phyloP scores from a whole-genome alignment of 139 green algal genomes.

The Astrephomene gubernaculifera region DNA sequence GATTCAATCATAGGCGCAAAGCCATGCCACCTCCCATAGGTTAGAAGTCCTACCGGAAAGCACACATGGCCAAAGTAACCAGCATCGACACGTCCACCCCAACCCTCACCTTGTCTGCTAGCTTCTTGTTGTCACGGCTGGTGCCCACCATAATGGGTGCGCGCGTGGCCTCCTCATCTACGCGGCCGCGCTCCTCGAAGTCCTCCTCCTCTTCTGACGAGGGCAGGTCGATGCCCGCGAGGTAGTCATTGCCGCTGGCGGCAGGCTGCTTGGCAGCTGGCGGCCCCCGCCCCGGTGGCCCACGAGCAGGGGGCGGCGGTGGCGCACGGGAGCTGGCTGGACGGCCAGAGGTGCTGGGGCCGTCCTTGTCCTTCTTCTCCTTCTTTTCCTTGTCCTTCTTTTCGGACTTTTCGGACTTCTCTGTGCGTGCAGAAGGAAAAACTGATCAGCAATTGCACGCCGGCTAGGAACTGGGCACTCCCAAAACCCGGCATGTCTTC shows the following conservation, averaged over 20 bases:
- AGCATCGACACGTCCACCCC: no score
- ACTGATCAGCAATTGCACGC: no score
- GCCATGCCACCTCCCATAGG: no score
- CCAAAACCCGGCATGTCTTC: slow-evolving; percentile 64
- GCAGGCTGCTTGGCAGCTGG: background rate
- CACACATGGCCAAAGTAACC: no score
- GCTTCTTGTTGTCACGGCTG: slow-evolving; percentile 83
- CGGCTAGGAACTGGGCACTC: no score
- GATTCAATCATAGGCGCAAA: no score
- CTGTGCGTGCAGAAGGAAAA: no score
- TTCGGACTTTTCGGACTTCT: slow-evolving; percentile 57
- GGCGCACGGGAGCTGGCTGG: background rate
- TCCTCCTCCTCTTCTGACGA: slow-evolving; percentile 81
- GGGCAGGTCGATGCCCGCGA: slow-evolving; percentile 94
- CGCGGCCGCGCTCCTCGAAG: slow-evolving; percentile 67
- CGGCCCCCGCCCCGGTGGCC: background rate
- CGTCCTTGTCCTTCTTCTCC: slow-evolving; percentile 51
- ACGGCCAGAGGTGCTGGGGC: slow-evolving; percentile 17
- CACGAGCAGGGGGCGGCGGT: slow-evolving; percentile 8
- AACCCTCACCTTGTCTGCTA: slow-evolving; percentile 73
- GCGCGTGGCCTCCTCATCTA: slow-evolving; percentile 61
- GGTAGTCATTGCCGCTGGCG: slow-evolving; percentile 72
- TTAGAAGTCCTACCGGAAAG: no score
- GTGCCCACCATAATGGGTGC: slow-evolving; percentile 57
- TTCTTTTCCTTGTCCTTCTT: slow-evolving; percentile 59